These are phyloP conservation scores for Coelastrella sp. DNA, from an alignment of 139 green algal species.

Conservation along the genomic window DNA sequence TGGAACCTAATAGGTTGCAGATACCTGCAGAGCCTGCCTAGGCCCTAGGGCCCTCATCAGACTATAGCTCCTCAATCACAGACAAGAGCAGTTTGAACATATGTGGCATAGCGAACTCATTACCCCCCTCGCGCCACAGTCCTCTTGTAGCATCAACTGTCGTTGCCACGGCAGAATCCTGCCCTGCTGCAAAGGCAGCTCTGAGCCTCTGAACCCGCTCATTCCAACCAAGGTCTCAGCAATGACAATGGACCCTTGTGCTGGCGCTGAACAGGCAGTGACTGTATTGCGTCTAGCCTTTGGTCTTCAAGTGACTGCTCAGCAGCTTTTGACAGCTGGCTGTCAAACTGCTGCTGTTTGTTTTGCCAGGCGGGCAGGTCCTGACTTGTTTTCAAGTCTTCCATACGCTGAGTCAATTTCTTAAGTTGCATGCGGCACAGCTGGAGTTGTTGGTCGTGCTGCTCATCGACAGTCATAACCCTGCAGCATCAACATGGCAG, in stretches of 20 bases:
- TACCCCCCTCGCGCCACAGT: too few relatives aligned
- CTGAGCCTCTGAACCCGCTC: too few relatives aligned
- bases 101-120: too few relatives aligned
- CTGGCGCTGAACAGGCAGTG: background rate
- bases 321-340: too few relatives aligned
- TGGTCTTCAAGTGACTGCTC: background rate
- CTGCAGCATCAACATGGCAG: background rate
- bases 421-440: background rate
- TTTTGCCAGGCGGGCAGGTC: background rate
- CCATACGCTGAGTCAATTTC: background rate
- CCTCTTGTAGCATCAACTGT: too few relatives aligned
- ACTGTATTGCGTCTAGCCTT: background rate
- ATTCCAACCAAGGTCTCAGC: background rate
- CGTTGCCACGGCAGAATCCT: too few relatives aligned
- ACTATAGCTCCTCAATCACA: too few relatives aligned
- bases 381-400: background rate
- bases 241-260: background rate
- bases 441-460: slow-evolving; percentile 15
- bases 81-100: too few relatives aligned
- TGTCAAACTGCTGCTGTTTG: background rate
- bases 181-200: too few relatives aligned
- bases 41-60: too few relatives aligned
- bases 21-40: too few relatives aligned
- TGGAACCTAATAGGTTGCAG: too few relatives aligned
- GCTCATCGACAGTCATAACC: background rate